Evolutionary conservation across 805 yeast genomes (phyloP).

Genomic region (Kuraishia ogatae): DNA sequence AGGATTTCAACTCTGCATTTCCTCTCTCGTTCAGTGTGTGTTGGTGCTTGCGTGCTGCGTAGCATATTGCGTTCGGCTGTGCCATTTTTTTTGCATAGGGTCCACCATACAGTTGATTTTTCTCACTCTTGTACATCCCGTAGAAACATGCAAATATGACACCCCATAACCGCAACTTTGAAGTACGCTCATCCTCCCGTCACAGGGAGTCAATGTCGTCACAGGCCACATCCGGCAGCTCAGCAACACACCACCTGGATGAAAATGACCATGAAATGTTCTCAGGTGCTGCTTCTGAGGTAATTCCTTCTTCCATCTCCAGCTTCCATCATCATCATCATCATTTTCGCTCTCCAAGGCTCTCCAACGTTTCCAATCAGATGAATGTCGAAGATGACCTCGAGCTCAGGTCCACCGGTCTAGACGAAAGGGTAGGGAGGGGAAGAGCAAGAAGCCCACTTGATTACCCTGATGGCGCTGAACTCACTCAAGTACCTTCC

Average conservation of each 20-base stretch:
- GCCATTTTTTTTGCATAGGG: too few species aligned
- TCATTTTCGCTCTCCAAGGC: conserved; percentile 5
- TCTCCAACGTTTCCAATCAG: background rate
- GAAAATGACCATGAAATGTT: conserved; percentile 65
- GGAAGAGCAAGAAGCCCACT: background rate
- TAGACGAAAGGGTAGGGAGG: background rate
- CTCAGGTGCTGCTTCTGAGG: conserved; percentile 71
- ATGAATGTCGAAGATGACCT: background rate
- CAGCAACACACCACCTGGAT: conserved; percentile 24
- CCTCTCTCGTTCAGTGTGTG: too few species aligned
- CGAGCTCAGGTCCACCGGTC: background rate
- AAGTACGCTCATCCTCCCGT: conserved; percentile 15
- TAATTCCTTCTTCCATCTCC: conserved; percentile 69
- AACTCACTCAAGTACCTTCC: background rate
- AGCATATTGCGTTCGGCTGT: too few species aligned
- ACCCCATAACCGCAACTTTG: background rate
- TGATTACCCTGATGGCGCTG: background rate
- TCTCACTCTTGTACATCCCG: background rate
- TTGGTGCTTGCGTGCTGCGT: too few species aligned
- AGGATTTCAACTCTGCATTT: too few species aligned
- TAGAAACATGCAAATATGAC: background rate
- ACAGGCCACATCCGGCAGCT: conserved; percentile 7
- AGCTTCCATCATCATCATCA: conserved; percentile 56
- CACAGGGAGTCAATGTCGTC: conserved; percentile 22
- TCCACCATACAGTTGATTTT: background rate